Conservation (phyloP, 2,329 filamentous ascomycete species). For the Pochonia chlamydosporia region DNA sequence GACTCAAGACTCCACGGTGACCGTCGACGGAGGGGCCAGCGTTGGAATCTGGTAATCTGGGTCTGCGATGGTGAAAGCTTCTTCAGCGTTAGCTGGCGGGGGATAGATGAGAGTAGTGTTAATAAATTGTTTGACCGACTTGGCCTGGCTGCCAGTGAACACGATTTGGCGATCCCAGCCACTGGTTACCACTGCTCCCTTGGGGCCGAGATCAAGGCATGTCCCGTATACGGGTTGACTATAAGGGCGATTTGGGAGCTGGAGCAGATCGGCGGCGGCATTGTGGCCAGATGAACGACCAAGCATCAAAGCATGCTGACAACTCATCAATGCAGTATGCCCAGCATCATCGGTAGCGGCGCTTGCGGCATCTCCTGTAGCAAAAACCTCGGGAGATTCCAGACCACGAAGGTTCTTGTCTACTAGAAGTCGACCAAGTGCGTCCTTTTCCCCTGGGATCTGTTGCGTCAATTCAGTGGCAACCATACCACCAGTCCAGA, state of each 20-base stretch:
- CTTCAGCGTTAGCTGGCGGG: slow-evolving; percentile 12
- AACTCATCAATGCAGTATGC: slow-evolving; percentile 28
- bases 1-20: neutral
- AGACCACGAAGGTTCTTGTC: slow-evolving; percentile 6
- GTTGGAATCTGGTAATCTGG: neutral
- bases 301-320: slow-evolving; percentile 30
- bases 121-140: slow-evolving; percentile 26
- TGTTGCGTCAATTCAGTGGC: slow-evolving; percentile 26
- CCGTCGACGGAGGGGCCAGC: slow-evolving; percentile 1
- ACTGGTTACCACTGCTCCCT: slow-evolving; percentile 19
- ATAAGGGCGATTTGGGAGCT: slow-evolving; percentile 17
- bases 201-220: slow-evolving; percentile 28
- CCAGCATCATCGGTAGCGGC: slow-evolving; percentile 17
- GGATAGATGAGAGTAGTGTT: slow-evolving; percentile 29
- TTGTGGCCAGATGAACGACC: slow-evolving; percentile 27
- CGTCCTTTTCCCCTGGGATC: slow-evolving; percentile 21
- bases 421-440: slow-evolving; percentile 22
- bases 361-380: slow-evolving; percentile 26
- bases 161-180: slow-evolving; percentile 26
- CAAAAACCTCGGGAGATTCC: slow-evolving; percentile 25
- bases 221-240: slow-evolving; percentile 22
- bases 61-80: neutral
- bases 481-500: slow-evolving; percentile 30
- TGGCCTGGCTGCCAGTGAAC: slow-evolving; percentile 20
- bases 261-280: slow-evolving; percentile 26